These are phyloP conservation scores for Plasmodium billcollinsi DNA, from an alignment of 169 alveolate species.

Conservation along the genomic window DNA sequence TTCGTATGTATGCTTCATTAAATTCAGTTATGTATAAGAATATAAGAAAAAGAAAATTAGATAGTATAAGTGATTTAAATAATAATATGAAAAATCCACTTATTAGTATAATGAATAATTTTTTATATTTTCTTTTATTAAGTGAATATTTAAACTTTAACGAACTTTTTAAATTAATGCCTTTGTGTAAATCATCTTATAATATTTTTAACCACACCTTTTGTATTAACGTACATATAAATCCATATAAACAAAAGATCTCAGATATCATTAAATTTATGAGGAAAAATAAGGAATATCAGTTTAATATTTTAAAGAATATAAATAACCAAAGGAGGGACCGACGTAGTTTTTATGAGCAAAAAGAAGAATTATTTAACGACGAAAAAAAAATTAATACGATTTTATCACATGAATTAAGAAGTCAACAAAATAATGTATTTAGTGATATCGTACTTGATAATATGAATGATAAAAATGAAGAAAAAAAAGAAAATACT, in stretches of 20 bases:
- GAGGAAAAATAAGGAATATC: conserved; percentile 64
- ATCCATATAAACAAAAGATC: conserved; percentile 66
- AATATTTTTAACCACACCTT: conserved; percentile 41
- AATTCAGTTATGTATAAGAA: conserved; percentile 9
- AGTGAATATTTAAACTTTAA: conserved; percentile 61
- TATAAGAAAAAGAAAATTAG: conserved; percentile 22
- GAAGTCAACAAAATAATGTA: not conserved
- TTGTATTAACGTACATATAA: conserved; percentile 55
- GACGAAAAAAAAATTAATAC: not conserved
- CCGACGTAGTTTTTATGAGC: not conserved
- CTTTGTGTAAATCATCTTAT: conserved; percentile 45
- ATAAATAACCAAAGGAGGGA: not conserved
- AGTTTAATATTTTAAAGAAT: conserved; percentile 41
- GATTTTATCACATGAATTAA: not conserved
- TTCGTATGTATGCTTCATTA: conserved; percentile 66
- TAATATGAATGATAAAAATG: not conserved
- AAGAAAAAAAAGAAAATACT: not conserved
- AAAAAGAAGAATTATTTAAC: conserved; percentile 18
- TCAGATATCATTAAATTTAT: conserved; percentile 51
- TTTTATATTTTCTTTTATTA: conserved; percentile 55
- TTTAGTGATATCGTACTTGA: not conserved
- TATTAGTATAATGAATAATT: conserved; percentile 52
- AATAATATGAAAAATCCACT: conserved; percentile 49
- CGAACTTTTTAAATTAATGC: conserved; percentile 62
- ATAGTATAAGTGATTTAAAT: not conserved